These are phyloP conservation scores for Tetradesmus obliquus DNA, from an alignment of 139 green algal genomes.

Conservation along the genomic window DNA sequence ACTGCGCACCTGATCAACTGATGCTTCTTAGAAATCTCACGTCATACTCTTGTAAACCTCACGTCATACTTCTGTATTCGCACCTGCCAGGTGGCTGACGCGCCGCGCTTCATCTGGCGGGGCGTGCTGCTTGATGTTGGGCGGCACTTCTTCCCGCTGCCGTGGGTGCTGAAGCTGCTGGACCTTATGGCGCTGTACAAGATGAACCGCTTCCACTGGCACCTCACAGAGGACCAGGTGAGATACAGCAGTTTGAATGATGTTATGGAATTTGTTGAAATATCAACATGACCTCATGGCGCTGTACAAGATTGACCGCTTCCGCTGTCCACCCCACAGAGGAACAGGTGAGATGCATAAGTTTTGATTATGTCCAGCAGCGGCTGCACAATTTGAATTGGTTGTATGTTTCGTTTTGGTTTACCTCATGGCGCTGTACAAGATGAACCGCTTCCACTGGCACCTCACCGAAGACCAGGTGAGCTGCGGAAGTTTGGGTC, in stretches of 20 bases:
- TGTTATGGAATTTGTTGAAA: slow-evolving; percentile 4
- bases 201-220: slow-evolving; percentile 76
- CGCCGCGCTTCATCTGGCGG: slow-evolving; percentile 67
- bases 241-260: not conserved
- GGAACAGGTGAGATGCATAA: slow-evolving; percentile 60
- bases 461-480: slow-evolving; percentile 77
- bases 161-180: slow-evolving; percentile 67
- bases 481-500: not conserved
- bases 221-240: slow-evolving; percentile 78
- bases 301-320: slow-evolving; percentile 71
- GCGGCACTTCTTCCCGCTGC: slow-evolving; percentile 66
- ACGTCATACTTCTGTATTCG: too few species aligned
- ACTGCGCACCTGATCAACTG: too few species aligned
- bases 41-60: too few species aligned
- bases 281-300: slow-evolving; percentile 55
- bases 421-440: slow-evolving; percentile 59
- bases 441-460: slow-evolving; percentile 75
- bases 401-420: slow-evolving; percentile 55
- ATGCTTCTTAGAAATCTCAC: too few species aligned
- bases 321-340: slow-evolving; percentile 78
- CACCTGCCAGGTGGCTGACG: slow-evolving; percentile 59
- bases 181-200: slow-evolving; percentile 72
- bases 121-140: slow-evolving; percentile 74
- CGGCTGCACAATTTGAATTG: not conserved
- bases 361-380: too few species aligned